Conservation (phyloP, 768 basidiomycete genomes). For the Mycena alexandri region DNA sequence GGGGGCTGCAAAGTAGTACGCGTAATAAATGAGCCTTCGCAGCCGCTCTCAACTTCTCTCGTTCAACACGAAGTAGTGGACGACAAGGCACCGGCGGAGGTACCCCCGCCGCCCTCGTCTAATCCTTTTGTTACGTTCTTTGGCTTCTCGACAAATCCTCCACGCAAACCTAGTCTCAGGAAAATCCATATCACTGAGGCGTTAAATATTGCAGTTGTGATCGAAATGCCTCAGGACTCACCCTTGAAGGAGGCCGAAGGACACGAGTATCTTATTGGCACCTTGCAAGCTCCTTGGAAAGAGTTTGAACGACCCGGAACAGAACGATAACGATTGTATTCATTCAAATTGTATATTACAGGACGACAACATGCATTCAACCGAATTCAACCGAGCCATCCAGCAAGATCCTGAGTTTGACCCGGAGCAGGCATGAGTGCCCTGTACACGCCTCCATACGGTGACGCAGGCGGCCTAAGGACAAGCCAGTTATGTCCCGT, state of each 20-base stretch:
- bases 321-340: slow-evolving; percentile 14
- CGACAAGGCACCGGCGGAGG: slow-evolving; percentile 1
- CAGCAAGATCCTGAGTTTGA: slow-evolving; percentile 28
- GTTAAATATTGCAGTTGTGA: slow-evolving; percentile 29
- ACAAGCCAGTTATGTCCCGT: not conserved
- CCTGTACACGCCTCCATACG: slow-evolving; percentile 31
- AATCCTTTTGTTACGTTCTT: slow-evolving; percentile 9
- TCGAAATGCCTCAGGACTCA: slow-evolving; percentile 27
- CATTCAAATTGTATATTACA: slow-evolving; percentile 11
- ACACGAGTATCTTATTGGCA: slow-evolving; percentile 31
- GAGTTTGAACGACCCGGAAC: slow-evolving; percentile 7
- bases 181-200: slow-evolving; percentile 22
- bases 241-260: slow-evolving; percentile 2
- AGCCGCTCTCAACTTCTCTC: slow-evolving; percentile 33
- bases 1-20: no score
- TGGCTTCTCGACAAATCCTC: not conserved
- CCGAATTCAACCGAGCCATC: slow-evolving; percentile 23
- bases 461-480: slow-evolving; percentile 32
- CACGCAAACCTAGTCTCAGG: not conserved
- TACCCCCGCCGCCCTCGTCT: not conserved
- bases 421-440: slow-evolving; percentile 30
- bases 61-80: slow-evolving; percentile 21
- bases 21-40: not conserved
- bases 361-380: slow-evolving; percentile 5
- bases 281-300: slow-evolving; percentile 30